A percentile compares a stretch with the other conserved stretches of the same genome.
phyloP scores from a whole-genome alignment of 2,329 filamentous ascomycete genomes.

The Colletotrichum salicis region DNA sequence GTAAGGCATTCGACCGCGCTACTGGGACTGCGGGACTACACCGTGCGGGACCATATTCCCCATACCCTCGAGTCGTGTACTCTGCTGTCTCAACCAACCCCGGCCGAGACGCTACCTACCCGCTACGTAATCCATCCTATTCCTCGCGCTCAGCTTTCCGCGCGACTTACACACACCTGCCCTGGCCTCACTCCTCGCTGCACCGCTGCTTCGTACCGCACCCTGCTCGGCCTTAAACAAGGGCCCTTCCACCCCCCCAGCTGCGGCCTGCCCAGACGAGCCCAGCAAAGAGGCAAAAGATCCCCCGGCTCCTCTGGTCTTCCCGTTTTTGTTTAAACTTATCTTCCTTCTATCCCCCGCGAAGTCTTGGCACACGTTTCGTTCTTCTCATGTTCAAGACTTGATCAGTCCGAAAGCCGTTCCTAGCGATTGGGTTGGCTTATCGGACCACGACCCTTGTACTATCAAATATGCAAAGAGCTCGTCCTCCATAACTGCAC shows the following conservation, averaged over 20 bases:
- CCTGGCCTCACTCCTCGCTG: background rate
- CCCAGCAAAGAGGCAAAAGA: conserved; percentile 35
- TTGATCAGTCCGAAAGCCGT: conserved; percentile 34
- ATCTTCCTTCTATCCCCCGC: conserved; percentile 35
- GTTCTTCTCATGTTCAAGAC: conserved; percentile 35
- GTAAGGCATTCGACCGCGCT: conserved; percentile 18
- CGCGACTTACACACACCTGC: conserved; percentile 30
- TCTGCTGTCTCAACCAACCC: conserved; percentile 35
- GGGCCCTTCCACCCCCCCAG: conserved; percentile 29
- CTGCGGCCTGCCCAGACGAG: conserved; percentile 23
- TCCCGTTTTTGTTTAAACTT: conserved; percentile 35
- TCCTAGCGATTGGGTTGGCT: conserved; percentile 34
- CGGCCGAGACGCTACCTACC: conserved; percentile 36
- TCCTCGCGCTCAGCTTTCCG: conserved; percentile 35
- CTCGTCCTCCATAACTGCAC: conserved; percentile 34
- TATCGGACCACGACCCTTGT: conserved; percentile 33
- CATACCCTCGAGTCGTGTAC: conserved; percentile 35
- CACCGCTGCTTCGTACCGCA: conserved; percentile 21
- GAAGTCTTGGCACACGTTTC: conserved; percentile 35
- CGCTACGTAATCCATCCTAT: conserved; percentile 36
- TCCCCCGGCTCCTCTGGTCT: conserved; percentile 32
- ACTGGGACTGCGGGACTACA: conserved; percentile 28
- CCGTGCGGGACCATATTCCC: conserved; percentile 28
- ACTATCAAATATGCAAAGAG: conserved; percentile 33
- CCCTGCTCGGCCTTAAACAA: conserved; percentile 34